Evolutionary conservation across 148 eudicot genomes (phyloP).

Genomic region (Polygonum aviculare): DNA sequence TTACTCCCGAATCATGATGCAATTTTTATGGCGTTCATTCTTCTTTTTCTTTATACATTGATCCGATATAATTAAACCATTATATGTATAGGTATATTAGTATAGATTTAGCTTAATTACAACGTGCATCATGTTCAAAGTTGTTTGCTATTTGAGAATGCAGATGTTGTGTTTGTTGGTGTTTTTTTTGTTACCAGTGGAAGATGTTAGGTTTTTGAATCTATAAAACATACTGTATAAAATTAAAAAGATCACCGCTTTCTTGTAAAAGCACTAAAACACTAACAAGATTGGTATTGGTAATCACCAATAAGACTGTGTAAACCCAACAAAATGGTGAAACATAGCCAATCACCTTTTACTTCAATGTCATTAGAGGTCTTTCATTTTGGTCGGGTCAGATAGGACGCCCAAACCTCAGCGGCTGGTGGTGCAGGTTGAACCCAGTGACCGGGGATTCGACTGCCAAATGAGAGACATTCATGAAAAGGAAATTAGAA

Average conservation of each 20-base stretch:
- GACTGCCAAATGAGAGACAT: slow-evolving; percentile 35
- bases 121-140: no score
- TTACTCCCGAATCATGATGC: not conserved
- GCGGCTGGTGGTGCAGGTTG: slow-evolving; percentile 86
- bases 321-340: not conserved
- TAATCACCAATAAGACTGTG: not conserved
- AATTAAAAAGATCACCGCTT: not conserved
- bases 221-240: no score
- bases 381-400: slow-evolving; percentile 41
- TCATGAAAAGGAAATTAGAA: not conserved
- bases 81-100: not conserved
- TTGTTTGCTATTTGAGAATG: no score
- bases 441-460: slow-evolving; percentile 97
- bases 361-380: not conserved
- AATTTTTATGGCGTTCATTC: not conserved
- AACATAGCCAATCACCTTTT: not conserved
- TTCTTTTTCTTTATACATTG: not conserved
- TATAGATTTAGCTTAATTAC: not conserved
- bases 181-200: no score
- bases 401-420: slow-evolving; percentile 87
- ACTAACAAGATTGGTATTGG: not conserved
- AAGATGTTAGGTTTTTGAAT: no score
- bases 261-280: not conserved
- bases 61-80: not conserved
- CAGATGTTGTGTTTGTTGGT: no score